phyloP scores from a whole-genome alignment of 2,329 filamentous ascomycete species.

The Ceratocystis eucalypticola region DNA sequence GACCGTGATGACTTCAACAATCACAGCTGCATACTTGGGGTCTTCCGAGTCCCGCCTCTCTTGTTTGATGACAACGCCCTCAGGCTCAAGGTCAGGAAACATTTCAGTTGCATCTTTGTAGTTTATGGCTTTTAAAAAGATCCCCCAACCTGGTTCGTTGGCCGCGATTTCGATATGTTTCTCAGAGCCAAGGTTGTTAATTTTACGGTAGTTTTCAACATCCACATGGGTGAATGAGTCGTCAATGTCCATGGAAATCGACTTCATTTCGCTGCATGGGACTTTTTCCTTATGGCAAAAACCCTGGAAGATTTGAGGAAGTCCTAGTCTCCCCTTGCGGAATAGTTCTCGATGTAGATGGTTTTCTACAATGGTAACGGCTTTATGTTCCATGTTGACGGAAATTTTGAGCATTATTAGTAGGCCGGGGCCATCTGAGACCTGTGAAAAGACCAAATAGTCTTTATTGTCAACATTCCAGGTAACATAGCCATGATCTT shows the following conservation, averaged over 20 bases:
- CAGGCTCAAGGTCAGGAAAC: background rate
- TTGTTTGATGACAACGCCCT: background rate
- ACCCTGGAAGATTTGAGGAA: background rate
- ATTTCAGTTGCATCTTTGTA: background rate
- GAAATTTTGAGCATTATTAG: background rate
- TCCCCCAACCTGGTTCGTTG: background rate
- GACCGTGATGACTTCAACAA: too few species aligned
- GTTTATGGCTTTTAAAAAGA: background rate
- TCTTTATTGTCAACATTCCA: too few species aligned
- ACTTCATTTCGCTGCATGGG: background rate
- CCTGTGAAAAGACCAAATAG: too few species aligned
- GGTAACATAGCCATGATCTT: too few species aligned
- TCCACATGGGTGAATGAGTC: background rate
- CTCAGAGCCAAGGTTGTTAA: background rate
- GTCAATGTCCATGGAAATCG: background rate
- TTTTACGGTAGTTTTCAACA: background rate
- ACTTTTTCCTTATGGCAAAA: background rate
- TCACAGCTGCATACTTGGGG: too few species aligned
- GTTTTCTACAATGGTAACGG: background rate
- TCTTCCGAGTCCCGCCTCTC: too few species aligned
- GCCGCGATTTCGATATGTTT: background rate
- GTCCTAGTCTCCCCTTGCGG: background rate
- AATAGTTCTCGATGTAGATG: accelerated
- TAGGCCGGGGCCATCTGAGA: too few species aligned
- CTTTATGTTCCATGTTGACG: background rate